Conservation (phyloP, 805 yeast genomes). For the Saturnispora ahearnii region DNA sequence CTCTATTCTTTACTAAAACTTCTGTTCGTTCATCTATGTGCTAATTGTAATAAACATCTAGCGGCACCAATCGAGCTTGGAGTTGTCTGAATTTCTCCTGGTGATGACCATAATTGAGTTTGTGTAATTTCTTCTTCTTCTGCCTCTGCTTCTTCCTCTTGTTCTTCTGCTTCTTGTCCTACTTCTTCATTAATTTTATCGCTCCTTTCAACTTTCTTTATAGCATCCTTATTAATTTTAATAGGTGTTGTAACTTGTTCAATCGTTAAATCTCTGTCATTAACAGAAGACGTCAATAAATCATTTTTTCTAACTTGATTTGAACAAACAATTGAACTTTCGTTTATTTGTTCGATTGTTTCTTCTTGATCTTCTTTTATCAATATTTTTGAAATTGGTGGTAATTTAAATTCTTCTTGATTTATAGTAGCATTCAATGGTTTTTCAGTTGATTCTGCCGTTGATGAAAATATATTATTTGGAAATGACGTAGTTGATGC, state of each 20-base stretch:
- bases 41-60: constrained; percentile 33
- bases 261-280: constrained; percentile 6
- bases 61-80: constrained; percentile 44
- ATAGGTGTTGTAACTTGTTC: constrained; percentile 9
- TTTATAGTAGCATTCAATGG: constrained; percentile 1
- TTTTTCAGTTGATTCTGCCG: background rate
- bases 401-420: constrained; percentile 17
- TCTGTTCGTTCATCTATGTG: constrained; percentile 23
- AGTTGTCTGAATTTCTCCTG: constrained; percentile 33
- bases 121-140: constrained; percentile 14
- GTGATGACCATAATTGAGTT: constrained; percentile 28
- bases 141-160: constrained; percentile 11
- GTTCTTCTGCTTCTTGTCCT: background rate
- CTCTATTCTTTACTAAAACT: background rate
- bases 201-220: background rate
- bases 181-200: background rate
- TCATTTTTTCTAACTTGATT: constrained; percentile 3
- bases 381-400: constrained; percentile 22
- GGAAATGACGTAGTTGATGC: constrained; percentile 14
- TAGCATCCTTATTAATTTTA: constrained; percentile 9
- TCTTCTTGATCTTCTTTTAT: background rate
- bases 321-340: background rate
- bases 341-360: background rate
- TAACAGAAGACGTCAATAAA: background rate
- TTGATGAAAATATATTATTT: background rate